A percentile compares a stretch with the other conserved stretches of the same genome.
Conservation (phyloP, 179 eudicot genomes). For the Kewa caespitosa region DNA sequence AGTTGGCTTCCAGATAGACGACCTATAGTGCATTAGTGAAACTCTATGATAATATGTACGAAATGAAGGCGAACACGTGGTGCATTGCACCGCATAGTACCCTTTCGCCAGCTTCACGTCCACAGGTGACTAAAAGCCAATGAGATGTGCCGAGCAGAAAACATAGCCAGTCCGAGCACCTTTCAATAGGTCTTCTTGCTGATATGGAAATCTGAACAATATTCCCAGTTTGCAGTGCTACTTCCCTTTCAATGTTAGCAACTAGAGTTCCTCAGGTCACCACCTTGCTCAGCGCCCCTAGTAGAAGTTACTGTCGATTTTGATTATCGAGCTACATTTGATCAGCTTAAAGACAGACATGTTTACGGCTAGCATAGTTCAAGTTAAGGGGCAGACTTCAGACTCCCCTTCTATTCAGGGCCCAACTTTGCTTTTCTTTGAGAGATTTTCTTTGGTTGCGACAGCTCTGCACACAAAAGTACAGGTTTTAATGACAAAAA, state of each 20-base stretch:
- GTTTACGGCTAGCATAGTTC: not conserved
- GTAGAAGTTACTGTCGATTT: not conserved
- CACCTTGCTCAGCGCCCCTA: not conserved
- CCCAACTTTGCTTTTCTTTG: not conserved
- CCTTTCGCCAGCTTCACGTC: too few species aligned
- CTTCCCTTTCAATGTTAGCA: not conserved
- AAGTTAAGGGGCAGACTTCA: not conserved
- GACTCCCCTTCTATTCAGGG: not conserved
- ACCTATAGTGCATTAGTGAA: too few species aligned
- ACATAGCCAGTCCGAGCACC: too few species aligned
- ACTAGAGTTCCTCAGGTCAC: not conserved
- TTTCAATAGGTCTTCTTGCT: too few species aligned
- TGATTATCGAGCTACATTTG: not conserved
- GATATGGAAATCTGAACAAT: too few species aligned
- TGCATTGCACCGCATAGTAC: too few species aligned
- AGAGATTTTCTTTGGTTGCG: slow-evolving; percentile 49
- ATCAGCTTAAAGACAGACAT: not conserved
- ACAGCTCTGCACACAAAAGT: slow-evolving; percentile 42
- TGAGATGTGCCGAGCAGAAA: too few species aligned
- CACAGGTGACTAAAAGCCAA: too few species aligned
- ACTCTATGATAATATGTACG: too few species aligned
- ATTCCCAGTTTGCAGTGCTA: too few species aligned
- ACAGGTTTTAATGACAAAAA: not conserved
- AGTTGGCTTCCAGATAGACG: too few species aligned
- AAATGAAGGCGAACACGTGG: too few species aligned